Percentiles rank a stretch among this genome's conserved stretches.
Evolutionary conservation across 192 early-diverging fungal genomes (phyloP).

Genomic region (Podila epigama): DNA sequence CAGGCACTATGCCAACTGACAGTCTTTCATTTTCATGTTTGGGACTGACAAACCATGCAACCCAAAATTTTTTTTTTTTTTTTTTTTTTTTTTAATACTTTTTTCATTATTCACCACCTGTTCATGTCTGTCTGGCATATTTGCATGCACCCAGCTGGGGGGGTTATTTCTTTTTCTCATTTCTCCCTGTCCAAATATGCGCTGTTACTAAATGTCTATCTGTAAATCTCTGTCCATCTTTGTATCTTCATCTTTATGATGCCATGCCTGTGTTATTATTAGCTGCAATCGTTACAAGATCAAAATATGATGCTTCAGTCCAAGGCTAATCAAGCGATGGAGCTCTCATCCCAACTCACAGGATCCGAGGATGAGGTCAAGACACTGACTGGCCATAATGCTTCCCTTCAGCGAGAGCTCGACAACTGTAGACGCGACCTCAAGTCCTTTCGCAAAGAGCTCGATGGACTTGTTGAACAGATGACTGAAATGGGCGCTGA

Average conservation of each 20-base stretch:
- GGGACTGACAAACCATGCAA: slow-evolving; percentile 1
- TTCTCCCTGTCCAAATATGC: too few species aligned
- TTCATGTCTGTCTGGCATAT: too few species aligned
- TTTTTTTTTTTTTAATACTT: neutral
- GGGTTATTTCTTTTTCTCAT: too few species aligned
- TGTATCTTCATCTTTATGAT: too few species aligned
- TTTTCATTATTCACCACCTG: neutral
- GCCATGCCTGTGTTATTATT: neutral
- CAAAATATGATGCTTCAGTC: slow-evolving; percentile 49
- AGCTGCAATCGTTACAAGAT: slow-evolving; percentile 50
- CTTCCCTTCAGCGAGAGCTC: slow-evolving; percentile 57
- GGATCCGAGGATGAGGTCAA: slow-evolving; percentile 50
- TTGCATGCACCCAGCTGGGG: too few species aligned
- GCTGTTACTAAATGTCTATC: too few species aligned
- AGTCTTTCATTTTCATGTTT: too few species aligned
- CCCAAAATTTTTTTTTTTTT: neutral
- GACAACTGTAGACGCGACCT: slow-evolving; percentile 60
- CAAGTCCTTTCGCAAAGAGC: slow-evolving; percentile 61
- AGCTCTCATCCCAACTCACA: slow-evolving; percentile 42
- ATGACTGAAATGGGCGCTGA: slow-evolving; percentile 66
- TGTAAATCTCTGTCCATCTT: too few species aligned
- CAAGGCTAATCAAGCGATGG: slow-evolving; percentile 38
- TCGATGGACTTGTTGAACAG: slow-evolving; percentile 61
- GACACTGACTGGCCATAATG: slow-evolving; percentile 52
- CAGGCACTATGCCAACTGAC: too few species aligned